A percentile compares a stretch with the other conserved stretches of the same genome.
These are phyloP conservation scores for Cryphonectria nitschkei DNA, from an alignment of 2,329 filamentous ascomycete species.

Conservation along the genomic window DNA sequence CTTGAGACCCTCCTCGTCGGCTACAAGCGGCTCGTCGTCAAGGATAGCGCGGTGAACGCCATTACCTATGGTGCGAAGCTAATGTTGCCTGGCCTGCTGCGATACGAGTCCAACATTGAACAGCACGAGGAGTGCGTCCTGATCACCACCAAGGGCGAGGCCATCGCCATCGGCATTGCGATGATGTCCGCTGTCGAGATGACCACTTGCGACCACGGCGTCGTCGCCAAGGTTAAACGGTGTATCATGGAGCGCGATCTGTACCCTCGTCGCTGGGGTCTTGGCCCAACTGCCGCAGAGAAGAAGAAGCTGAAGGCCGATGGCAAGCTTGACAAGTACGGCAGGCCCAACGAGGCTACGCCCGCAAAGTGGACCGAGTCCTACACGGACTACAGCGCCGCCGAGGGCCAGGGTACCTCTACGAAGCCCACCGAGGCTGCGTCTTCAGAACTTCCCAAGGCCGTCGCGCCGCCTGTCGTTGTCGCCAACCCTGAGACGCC, in stretches of 20 bases:
- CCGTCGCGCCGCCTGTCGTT: slow-evolving; percentile 40
- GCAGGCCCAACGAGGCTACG: slow-evolving; percentile 87
- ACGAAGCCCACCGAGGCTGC: slow-evolving; percentile 46
- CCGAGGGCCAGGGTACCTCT: slow-evolving; percentile 47
- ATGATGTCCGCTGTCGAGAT: slow-evolving; percentile 99
- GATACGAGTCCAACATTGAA: slow-evolving; percentile 90
- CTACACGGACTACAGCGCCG: slow-evolving; percentile 86
- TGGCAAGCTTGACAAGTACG: slow-evolving; percentile 98
- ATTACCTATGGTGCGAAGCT: slow-evolving; percentile 99
- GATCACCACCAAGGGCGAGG: slow-evolving; percentile 99
- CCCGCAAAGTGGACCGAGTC: slow-evolving; percentile 89
- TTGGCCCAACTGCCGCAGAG: slow-evolving; percentile 89
- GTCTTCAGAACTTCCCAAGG: slow-evolving; percentile 45
- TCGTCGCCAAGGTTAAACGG: slow-evolving; percentile 98
- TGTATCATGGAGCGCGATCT: slow-evolving; percentile 99
- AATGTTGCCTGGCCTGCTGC: slow-evolving; percentile 94
- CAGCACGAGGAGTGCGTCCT: slow-evolving; percentile 95
- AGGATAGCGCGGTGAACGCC: slow-evolving; percentile 94
- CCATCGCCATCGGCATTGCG: slow-evolving; percentile 92
- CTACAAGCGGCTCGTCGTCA: slow-evolving; percentile 97
- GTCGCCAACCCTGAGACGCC: slow-evolving; percentile 17
- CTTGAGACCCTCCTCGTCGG: slow-evolving; percentile 88
- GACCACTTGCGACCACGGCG: slow-evolving; percentile 94
- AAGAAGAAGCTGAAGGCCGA: slow-evolving; percentile 99
- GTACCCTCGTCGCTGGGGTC: slow-evolving; percentile 94